Evolutionary conservation across 1,284 basidiomycete genomes (phyloP).

Genomic region (Naganishia albida): DNA sequence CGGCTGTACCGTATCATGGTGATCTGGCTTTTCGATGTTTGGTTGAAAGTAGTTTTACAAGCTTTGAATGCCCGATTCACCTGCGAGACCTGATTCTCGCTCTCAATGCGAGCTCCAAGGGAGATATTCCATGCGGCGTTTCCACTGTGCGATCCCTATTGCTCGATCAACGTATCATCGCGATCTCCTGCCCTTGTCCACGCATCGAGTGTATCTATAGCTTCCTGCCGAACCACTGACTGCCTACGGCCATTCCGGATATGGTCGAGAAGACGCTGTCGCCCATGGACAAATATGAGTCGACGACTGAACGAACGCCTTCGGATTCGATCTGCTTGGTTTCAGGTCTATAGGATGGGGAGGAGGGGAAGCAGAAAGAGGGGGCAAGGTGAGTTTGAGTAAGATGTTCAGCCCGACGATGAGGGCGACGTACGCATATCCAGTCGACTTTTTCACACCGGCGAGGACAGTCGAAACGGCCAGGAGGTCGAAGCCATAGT

Average conservation of each 20-base stretch:
- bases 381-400: neutral
- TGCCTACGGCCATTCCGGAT: slow-evolving; percentile 77
- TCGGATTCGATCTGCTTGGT: slow-evolving; percentile 70
- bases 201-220: neutral
- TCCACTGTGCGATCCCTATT: too few relatives aligned
- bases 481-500: slow-evolving; percentile 82
- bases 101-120: too few relatives aligned
- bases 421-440: slow-evolving; percentile 72
- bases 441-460: slow-evolving; percentile 85
- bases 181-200: too few relatives aligned
- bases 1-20: too few relatives aligned
- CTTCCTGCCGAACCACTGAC: slow-evolving; percentile 61
- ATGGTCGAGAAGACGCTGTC: slow-evolving; percentile 84
- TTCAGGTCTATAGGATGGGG: slow-evolving; percentile 61
- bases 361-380: slow-evolving; percentile 1
- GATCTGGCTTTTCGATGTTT: too few relatives aligned
- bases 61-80: too few relatives aligned
- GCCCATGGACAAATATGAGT: slow-evolving; percentile 80
- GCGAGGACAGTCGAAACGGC: slow-evolving; percentile 86
- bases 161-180: too few relatives aligned
- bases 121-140: too few relatives aligned
- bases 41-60: too few relatives aligned
- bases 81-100: too few relatives aligned
- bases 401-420: neutral
- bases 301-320: slow-evolving; percentile 70